A percentile compares a stretch with the other conserved stretches of the same genome.
phyloP scores from a whole-genome alignment of 345 rosid species.

The Geranium brycei region DNA sequence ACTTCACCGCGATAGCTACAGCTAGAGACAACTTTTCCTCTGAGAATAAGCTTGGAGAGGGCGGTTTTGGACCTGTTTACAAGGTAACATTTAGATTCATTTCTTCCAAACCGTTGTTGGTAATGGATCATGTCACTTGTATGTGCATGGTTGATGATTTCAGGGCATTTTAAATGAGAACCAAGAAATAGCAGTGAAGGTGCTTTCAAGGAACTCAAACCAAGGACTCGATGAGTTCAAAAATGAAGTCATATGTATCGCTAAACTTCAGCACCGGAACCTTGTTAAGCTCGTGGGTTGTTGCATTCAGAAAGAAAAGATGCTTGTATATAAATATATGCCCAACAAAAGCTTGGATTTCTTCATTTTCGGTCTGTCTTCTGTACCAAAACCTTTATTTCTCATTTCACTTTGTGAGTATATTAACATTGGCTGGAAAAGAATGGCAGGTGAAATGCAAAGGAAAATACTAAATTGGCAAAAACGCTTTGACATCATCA shows the following conservation, averaged over 20 bases:
- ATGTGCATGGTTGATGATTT: too few species aligned
- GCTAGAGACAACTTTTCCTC: conserved; percentile 8
- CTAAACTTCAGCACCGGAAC: conserved; percentile 22
- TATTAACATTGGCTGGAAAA: background rate
- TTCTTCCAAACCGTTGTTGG: background rate
- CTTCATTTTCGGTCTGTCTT: background rate
- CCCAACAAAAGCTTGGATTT: conserved; percentile 19
- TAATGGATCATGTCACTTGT: background rate
- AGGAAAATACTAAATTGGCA: conserved; percentile 21
- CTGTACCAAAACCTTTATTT: background rate
- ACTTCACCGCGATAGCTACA: background rate
- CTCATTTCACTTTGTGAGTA: background rate
- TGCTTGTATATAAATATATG: conserved; percentile 23
- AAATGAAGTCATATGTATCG: conserved; percentile 20
- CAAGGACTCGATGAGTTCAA: conserved; percentile 11
- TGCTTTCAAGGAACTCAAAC: conserved; percentile 20
- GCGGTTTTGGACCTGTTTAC: conserved; percentile 20
- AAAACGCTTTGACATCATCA: conserved; percentile 18
- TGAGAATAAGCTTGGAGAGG: conserved; percentile 17
- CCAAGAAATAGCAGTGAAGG: conserved; percentile 28
- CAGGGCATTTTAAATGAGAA: conserved; percentile 23
- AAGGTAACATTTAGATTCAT: conserved; percentile 5
- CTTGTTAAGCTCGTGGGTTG: conserved; percentile 23
- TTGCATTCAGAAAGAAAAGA: conserved; percentile 18
- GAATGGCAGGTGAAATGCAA: background rate